phyloP scores from a whole-genome alignment of 2,329 filamentous ascomycete species.

The Eutypella sp. region DNA sequence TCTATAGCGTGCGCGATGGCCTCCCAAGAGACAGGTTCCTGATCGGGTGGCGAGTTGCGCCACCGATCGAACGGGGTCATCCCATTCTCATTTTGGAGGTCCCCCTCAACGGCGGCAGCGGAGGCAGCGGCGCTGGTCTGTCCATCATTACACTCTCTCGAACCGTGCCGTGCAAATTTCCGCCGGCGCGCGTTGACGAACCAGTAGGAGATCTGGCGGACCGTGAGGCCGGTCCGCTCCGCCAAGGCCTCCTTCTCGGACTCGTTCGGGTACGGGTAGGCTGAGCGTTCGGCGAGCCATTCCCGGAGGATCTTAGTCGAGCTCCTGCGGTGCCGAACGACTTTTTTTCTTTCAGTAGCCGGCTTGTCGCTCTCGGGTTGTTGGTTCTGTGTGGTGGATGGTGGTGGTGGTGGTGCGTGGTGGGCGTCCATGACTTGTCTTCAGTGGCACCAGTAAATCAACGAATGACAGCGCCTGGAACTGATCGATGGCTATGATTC shows the following conservation, averaged over 20 bases:
- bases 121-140: neutral
- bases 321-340: neutral
- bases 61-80: conserved; percentile 1
- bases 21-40: neutral
- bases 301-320: neutral
- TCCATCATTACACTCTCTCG: too few relatives aligned
- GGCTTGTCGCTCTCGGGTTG: too few relatives aligned
- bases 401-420: too few relatives aligned
- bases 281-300: neutral
- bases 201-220: neutral
- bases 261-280: neutral
- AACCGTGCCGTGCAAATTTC: neutral
- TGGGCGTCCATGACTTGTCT: too few relatives aligned
- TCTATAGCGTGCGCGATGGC: neutral
- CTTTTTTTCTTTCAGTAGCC: too few relatives aligned
- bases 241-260: neutral
- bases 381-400: too few relatives aligned
- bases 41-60: neutral
- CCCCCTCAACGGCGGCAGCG: too few relatives aligned
- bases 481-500: too few relatives aligned
- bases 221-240: neutral
- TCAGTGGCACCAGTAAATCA: too few relatives aligned
- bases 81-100: neutral
- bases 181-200: neutral
- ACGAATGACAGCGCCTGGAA: too few relatives aligned